Evolutionary conservation across 2,329 filamentous ascomycete genomes (phyloP), one percentile per base, ranked within the genome.

Genomic region (Metarhizium anisopliae): DNA sequence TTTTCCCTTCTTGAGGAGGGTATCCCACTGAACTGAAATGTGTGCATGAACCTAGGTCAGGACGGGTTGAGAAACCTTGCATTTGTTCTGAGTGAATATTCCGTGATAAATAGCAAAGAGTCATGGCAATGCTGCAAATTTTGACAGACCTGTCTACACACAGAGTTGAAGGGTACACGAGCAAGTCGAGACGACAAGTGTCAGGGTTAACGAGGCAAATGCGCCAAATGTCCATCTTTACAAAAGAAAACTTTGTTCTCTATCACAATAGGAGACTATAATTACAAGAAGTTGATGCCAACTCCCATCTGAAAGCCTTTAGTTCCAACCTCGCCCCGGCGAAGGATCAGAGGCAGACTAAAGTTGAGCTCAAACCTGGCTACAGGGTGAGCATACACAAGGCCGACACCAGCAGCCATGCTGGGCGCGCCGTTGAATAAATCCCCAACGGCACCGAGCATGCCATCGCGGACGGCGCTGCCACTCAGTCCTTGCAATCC

Each of bases 321-420:
- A 55, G 93, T 83, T 16, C 84, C 86, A 63, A 94, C 86, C 73
- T 99, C 94, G 40, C 90, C 91, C 60, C 81, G 86, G 57, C 94
- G 81, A 65, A 90, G 71, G 18, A 93, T 86, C 57, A 99, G 70
- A 1, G 94, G 94, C 62, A 99, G 71, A 64, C 89, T 91, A 69
- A 99, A 96, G 72, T 99, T 99, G 62, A 99, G 77, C 75, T 99
- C 94, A 61, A 99, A 96, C 55, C 94, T 78, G 11, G 94, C 94
- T 20, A 93, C 87, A 0, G 92, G 92, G 66, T 97, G 93, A 3
- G 92, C 94, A 68, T 99, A 99, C 1, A 99, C 92, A 25, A 99
- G 75, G 0, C 94, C 94, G 13, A 96, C 74, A 30, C 94, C 94
- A 1, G 90, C 93, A 2, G 93, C 87, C 38, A 91, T 77, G 68